phyloP scores from a whole-genome alignment of 176 grass and related monocot species.

The Zea mays region Zm-B73-REFERENCE-NAM-5.0 NC_050100.1:179032001-179032500 shows the following conservation, averaged over 20 bases:
- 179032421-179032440: neutral
- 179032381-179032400: neutral
- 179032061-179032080: neutral
- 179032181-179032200: no score
- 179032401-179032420: neutral
- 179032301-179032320: no score
- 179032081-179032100: neutral
- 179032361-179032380: neutral
- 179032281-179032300: no score
- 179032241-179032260: no score
- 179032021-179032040: slow-evolving; percentile 33
- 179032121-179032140: no score
- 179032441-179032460: neutral
- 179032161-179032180: no score
- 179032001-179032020: neutral
- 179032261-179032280: no score
- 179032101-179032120: neutral
- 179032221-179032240: no score
- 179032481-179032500: slow-evolving; percentile 29
- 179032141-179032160: no score
- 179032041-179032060: slow-evolving; percentile 1
- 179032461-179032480: slow-evolving; percentile 27
- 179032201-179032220: no score
- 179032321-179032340: no score
- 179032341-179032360: no score